Evolutionary conservation across 306 rosid genomes (phyloP).

Genomic region (Casuarina glauca): DNA sequence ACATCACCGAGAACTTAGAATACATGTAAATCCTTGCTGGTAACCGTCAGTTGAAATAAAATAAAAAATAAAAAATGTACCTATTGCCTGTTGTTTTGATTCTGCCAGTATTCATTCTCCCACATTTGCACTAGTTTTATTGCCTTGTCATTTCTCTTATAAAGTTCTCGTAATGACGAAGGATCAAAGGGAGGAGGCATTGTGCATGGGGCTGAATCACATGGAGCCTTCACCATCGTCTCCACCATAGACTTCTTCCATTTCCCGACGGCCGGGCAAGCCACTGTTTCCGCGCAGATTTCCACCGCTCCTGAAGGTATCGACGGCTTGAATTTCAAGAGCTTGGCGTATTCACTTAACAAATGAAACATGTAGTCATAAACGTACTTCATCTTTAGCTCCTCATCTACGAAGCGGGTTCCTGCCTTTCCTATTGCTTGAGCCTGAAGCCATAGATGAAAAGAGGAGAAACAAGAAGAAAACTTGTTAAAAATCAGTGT

Average conservation of each 20-base stretch:
- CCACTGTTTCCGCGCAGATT: constrained; percentile 55
- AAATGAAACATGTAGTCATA: constrained; percentile 83
- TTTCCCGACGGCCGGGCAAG: constrained; percentile 35
- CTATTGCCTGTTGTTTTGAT: no score
- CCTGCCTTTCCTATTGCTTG: constrained; percentile 55
- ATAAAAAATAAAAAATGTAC: no score
- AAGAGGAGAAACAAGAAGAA: background rate
- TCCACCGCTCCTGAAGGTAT: constrained; percentile 58
- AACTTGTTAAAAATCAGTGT: no score
- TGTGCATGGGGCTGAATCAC: constrained; percentile 54
- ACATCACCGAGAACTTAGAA: no score
- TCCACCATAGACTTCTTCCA: constrained; percentile 58
- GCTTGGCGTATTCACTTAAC: constrained; percentile 62
- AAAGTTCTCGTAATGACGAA: constrained; percentile 20
- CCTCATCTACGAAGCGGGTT: constrained; percentile 56
- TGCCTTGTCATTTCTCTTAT: constrained; percentile 36
- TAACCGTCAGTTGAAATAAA: constrained; percentile 16
- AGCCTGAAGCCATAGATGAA: constrained; percentile 31
- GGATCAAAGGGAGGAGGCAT: constrained; percentile 60
- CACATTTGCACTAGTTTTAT: constrained; percentile 51
- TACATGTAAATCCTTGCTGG: no score
- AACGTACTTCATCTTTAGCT: constrained; percentile 66
- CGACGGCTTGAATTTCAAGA: constrained; percentile 51
- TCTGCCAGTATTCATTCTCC: constrained; percentile 37
- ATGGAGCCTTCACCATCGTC: constrained; percentile 59